phyloP scores from a whole-genome alignment of 179 eudicot species.

The Gypsophila paniculata region DNA sequence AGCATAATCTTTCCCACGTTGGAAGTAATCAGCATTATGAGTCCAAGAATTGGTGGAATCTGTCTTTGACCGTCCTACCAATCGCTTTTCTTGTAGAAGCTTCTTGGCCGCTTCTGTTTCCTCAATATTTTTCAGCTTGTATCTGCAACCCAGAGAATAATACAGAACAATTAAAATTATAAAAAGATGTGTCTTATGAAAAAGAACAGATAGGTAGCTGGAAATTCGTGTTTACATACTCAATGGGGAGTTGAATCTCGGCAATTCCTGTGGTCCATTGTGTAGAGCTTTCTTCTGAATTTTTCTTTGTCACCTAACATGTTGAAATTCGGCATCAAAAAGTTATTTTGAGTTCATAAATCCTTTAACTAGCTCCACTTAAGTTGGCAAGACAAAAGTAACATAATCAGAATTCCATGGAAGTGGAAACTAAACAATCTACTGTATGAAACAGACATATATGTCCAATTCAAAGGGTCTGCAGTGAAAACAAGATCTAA shows the following conservation, averaged over 20 bases:
- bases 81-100: constrained; percentile 90
- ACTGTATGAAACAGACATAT: not conserved
- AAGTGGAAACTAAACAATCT: not conserved
- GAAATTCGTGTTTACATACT: constrained; percentile 44
- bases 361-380: not conserved
- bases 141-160: constrained; percentile 40
- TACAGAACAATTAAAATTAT: not conserved
- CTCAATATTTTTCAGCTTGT: constrained; percentile 86
- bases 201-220: not conserved
- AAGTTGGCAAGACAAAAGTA: not conserved
- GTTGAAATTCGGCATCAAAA: not conserved
- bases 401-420: constrained; percentile 5
- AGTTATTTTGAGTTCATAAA: not conserved
- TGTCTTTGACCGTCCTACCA: constrained; percentile 54
- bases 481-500: not conserved
- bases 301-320: constrained; percentile 73
- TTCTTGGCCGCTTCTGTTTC: constrained; percentile 98
- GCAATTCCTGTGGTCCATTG: constrained; percentile 99
- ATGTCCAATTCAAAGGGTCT: not conserved
- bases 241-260: constrained; percentile 93
- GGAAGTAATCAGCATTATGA: constrained; percentile 86
- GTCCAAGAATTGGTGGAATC: constrained; percentile 70
- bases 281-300: constrained; percentile 90
- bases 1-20: constrained; percentile 90
- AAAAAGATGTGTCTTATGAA: not conserved